A percentile compares a stretch with the other conserved stretches of the same genome.
Conservation (phyloP, 2,329 filamentous ascomycete genomes). For the Aspergillus clavatus region DNA sequence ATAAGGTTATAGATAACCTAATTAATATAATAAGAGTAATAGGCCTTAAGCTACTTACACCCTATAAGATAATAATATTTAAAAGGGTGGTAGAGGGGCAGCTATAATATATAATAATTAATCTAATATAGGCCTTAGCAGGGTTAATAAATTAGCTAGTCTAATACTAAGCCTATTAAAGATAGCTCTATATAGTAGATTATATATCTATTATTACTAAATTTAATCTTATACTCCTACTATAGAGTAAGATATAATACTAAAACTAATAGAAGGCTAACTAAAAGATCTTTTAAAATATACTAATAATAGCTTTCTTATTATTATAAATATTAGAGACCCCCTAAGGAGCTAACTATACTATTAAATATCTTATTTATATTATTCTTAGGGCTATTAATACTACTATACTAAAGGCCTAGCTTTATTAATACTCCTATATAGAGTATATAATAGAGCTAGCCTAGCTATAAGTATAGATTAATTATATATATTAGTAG, state of each 20-base stretch:
- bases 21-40: background rate
- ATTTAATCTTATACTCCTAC: background rate
- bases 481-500: background rate
- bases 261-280: background rate
- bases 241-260: background rate
- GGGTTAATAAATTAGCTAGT: background rate
- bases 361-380: background rate
- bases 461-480: background rate
- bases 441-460: conserved; percentile 1
- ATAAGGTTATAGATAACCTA: conserved; percentile 1
- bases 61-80: conserved; percentile 1
- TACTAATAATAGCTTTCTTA: background rate
- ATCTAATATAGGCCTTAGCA: background rate
- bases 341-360: background rate
- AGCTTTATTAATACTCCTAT: background rate
- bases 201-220: conserved; percentile 3
- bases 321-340: background rate
- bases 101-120: background rate
- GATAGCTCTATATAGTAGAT: background rate
- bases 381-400: background rate
- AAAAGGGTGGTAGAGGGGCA: background rate
- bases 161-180: background rate
- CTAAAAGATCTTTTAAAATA: background rate
- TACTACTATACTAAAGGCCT: background rate
- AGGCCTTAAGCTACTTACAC: conserved; percentile 1